phyloP scores from a whole-genome alignment of 176 grass and related monocot genomes.

The Oryza glumipatula region DNA sequence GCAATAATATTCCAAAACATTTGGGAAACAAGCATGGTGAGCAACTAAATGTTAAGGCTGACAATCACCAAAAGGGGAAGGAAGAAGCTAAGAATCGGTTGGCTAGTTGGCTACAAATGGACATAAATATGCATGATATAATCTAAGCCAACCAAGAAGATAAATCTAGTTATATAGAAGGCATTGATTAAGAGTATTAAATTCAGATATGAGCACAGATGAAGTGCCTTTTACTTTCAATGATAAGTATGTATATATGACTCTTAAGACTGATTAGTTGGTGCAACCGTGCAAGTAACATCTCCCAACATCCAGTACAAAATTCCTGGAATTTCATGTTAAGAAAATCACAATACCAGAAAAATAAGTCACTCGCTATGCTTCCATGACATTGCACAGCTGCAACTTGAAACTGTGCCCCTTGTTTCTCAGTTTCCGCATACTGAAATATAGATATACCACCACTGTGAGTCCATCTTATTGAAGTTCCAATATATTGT shows the following conservation, averaged over 20 bases:
- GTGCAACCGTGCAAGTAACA: background rate
- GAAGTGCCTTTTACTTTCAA: background rate
- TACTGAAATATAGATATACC: background rate
- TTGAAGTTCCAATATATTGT: background rate
- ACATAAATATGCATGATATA: background rate
- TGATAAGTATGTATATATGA: background rate
- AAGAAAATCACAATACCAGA: background rate
- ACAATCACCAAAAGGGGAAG: background rate
- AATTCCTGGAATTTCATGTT: background rate
- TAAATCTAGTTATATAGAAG: conserved; percentile 15
- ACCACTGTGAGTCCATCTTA: background rate
- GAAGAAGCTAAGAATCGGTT: conserved; percentile 2
- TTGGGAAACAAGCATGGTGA: background rate
- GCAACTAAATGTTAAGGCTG: background rate
- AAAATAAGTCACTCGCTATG: background rate
- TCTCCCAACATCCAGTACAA: background rate
- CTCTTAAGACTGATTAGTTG: conserved; percentile 7
- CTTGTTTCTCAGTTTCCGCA: background rate
- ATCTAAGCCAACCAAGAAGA: background rate
- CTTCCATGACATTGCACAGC: background rate
- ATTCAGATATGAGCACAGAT: background rate
- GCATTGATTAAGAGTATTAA: conserved; percentile 11
- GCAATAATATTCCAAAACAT: conserved; percentile 2
- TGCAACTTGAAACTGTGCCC: background rate
- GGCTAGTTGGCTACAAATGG: conserved; percentile 4